A percentile compares a stretch with the other conserved stretches of the same genome.
Conservation (phyloP, 129 eudicot genomes). For the Solidago caesia region DNA sequence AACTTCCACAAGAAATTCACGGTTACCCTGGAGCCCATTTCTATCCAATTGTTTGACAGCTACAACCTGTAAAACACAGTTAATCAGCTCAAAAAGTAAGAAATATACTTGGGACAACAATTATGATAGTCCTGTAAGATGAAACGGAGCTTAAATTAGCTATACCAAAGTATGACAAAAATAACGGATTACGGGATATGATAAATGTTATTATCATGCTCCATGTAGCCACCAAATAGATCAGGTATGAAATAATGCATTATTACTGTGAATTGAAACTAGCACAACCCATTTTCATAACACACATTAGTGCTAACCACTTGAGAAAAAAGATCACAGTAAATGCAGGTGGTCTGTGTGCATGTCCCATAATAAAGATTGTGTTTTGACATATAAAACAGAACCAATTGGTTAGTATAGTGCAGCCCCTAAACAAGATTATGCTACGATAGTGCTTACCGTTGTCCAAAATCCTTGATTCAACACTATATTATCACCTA, state of each 20-base stretch:
- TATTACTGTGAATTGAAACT: background rate
- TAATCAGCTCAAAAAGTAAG: conserved; percentile 14
- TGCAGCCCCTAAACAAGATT: background rate
- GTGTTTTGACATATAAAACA: background rate
- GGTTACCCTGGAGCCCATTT: conserved; percentile 96
- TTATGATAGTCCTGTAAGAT: background rate
- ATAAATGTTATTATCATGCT: background rate
- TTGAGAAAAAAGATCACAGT: background rate
- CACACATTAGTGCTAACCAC: background rate
- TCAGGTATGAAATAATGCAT: background rate
- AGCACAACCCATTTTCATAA: background rate
- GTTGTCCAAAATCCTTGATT: background rate
- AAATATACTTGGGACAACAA: background rate
- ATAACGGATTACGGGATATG: background rate
- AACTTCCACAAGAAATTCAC: conserved; percentile 94
- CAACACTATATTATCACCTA: background rate
- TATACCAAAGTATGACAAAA: background rate
- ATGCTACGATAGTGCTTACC: background rate
- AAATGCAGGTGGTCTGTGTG: background rate
- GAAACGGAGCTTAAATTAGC: background rate
- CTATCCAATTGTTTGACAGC: conserved; percentile 96
- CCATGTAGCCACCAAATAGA: background rate
- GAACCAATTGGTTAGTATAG: background rate
- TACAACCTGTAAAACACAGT: conserved; percentile 53
- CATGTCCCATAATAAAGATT: background rate